Evolutionary conservation across 2,329 filamentous ascomycete species (phyloP).

Genomic region (Alternaria sp.): DNA sequence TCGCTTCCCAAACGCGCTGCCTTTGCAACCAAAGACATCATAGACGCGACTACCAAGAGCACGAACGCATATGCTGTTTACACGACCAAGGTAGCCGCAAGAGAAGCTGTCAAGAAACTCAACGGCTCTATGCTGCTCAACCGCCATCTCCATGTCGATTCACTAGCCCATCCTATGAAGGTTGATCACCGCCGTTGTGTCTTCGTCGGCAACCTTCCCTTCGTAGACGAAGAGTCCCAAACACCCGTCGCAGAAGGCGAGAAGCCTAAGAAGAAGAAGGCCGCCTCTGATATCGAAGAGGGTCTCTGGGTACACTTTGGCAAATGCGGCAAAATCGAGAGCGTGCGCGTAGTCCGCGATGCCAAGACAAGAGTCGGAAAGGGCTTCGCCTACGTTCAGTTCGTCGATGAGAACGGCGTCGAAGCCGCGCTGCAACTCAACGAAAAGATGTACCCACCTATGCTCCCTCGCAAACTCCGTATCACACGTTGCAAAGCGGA

Average conservation of each 20-base stretch:
- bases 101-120: constrained; percentile 75
- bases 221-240: constrained; percentile 88
- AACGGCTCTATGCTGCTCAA: constrained; percentile 86
- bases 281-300: constrained; percentile 87
- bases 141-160: constrained; percentile 89
- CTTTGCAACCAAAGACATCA: constrained; percentile 86
- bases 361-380: constrained; percentile 91
- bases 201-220: constrained; percentile 95
- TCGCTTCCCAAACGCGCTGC: constrained; percentile 92
- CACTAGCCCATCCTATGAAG: constrained; percentile 82
- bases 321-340: constrained; percentile 84
- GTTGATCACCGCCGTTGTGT: constrained; percentile 88
- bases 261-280: constrained; percentile 69
- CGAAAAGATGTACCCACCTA: constrained; percentile 90
- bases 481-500: constrained; percentile 83
- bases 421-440: constrained; percentile 89
- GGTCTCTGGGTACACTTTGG: constrained; percentile 85
- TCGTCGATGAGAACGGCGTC: constrained; percentile 83
- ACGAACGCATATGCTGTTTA: constrained; percentile 96
- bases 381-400: constrained; percentile 97
- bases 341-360: constrained; percentile 89
- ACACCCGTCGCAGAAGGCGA: constrained; percentile 68
- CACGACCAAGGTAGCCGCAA: constrained; percentile 74
- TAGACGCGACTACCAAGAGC: constrained; percentile 88
- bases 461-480: constrained; percentile 87